Percentiles rank a stretch among this genome's conserved stretches.
Evolutionary conservation across 139 green algal genomes (phyloP).

Genomic region (Chlamydomonas sp.): DNA sequence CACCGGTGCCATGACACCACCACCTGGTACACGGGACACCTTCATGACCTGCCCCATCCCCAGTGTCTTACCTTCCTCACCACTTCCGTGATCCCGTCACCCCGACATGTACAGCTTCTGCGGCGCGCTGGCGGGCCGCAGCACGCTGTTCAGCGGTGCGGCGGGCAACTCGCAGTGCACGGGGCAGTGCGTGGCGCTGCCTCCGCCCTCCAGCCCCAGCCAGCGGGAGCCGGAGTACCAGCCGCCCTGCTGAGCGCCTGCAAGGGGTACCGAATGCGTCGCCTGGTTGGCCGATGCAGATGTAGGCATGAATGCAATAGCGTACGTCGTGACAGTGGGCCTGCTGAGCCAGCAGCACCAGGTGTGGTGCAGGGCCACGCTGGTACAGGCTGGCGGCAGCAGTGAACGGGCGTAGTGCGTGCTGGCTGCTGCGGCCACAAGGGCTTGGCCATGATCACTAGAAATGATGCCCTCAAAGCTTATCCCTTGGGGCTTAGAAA

Average conservation of each 20-base stretch:
- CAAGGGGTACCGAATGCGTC: background rate
- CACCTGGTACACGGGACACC: background rate
- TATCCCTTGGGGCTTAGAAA: too few species aligned
- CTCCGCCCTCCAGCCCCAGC: background rate
- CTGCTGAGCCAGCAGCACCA: too few species aligned
- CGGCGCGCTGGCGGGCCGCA: constrained; percentile 10
- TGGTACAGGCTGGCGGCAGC: too few species aligned
- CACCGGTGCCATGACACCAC: too few species aligned
- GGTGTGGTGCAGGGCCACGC: too few species aligned
- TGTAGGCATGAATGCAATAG: too few species aligned
- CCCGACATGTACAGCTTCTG: background rate
- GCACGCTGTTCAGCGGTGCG: constrained; percentile 20
- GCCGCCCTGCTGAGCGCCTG: constrained; percentile 22
- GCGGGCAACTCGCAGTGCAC: constrained; percentile 27
- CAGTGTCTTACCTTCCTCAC: background rate
- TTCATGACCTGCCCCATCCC: background rate
- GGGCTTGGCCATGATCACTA: too few species aligned
- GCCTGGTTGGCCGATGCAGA: too few species aligned
- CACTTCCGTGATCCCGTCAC: background rate
- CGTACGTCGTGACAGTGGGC: too few species aligned
- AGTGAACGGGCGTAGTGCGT: too few species aligned
- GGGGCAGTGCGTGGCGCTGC: constrained; percentile 15
- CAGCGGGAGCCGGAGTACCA: constrained; percentile 19
- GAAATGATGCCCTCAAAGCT: too few species aligned
- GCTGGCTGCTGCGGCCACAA: too few species aligned